phyloP scores from a whole-genome alignment of 495 filamentous ascomycete species.

The Penicillium egyptiacum region DNA sequence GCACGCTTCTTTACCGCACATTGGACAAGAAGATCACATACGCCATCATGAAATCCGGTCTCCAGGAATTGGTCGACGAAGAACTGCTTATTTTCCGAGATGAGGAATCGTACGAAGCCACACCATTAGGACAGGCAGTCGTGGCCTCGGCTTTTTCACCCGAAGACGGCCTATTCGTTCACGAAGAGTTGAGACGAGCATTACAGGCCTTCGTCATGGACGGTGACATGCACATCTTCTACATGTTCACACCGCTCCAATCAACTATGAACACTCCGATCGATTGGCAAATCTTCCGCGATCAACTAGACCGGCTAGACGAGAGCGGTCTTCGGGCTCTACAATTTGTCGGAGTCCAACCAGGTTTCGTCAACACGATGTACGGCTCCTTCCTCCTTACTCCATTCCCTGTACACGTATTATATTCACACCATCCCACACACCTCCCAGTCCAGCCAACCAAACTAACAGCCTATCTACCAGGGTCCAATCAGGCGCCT shows the following conservation, averaged over 20 bases:
- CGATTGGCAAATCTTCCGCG: conserved; percentile 72
- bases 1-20: conserved; percentile 64
- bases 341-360: conserved; percentile 67
- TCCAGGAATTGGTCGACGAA: conserved; percentile 51
- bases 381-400: conserved; percentile 30
- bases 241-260: conserved; percentile 73
- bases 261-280: conserved; percentile 49
- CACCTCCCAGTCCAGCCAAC: not conserved
- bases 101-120: conserved; percentile 59
- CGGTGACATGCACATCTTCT: conserved; percentile 81
- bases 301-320: conserved; percentile 67
- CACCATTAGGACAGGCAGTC: conserved; percentile 66
- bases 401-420: not conserved
- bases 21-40: conserved; percentile 56
- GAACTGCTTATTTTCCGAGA: conserved; percentile 35
- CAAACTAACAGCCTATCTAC: conserved; percentile 17
- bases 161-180: conserved; percentile 74
- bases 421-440: not conserved
- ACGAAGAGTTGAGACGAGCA: conserved; percentile 66
- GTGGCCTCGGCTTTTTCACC: conserved; percentile 73
- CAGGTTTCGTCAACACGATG: conserved; percentile 70
- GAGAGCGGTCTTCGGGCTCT: conserved; percentile 71
- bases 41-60: conserved; percentile 53
- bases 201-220: conserved; percentile 78
- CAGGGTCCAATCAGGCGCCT: conserved; percentile 67